Evolutionary conservation across 495 filamentous ascomycete species (phyloP).

Genomic region (Darksidea phi): DNA sequence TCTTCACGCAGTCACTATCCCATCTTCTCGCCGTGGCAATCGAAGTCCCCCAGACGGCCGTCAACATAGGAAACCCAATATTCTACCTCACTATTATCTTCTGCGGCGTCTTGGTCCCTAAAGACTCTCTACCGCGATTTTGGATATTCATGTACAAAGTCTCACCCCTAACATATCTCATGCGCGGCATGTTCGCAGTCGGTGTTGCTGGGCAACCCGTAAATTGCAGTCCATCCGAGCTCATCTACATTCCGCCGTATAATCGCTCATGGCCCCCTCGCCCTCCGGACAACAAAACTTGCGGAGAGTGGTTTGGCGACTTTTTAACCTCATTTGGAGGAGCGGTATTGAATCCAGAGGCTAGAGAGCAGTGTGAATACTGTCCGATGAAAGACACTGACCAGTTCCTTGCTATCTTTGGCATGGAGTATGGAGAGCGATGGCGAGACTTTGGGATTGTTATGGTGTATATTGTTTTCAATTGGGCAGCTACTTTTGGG

Average conservation of each 20-base stretch:
- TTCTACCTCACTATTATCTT: constrained; percentile 13
- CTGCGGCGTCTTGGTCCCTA: constrained; percentile 6
- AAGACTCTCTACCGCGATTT: constrained; percentile 1
- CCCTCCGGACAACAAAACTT: not conserved
- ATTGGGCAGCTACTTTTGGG: too few relatives aligned
- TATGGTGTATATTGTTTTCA: too few relatives aligned
- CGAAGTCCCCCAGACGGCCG: not conserved
- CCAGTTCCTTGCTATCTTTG: too few relatives aligned
- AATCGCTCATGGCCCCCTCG: constrained; percentile 2
- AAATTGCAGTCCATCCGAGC: constrained; percentile 1
- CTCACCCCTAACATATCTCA: constrained; percentile 9
- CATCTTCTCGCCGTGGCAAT: constrained; percentile 5
- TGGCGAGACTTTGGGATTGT: too few relatives aligned
- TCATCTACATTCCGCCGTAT: too few relatives aligned
- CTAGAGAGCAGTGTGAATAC: too few relatives aligned
- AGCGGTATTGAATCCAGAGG: too few relatives aligned
- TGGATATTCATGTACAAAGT: constrained; percentile 23
- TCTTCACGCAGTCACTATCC: constrained; percentile 8
- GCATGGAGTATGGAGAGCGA: too few relatives aligned
- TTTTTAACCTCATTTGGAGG: too few relatives aligned
- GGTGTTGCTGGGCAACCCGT: not conserved
- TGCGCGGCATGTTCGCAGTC: constrained; percentile 3
- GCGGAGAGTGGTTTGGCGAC: not conserved
- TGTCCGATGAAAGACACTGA: too few relatives aligned
- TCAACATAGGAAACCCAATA: not conserved